Evolutionary conservation across 1,139 yeast species (phyloP).

Genomic region (Magnusiomyces magnusii): DNA sequence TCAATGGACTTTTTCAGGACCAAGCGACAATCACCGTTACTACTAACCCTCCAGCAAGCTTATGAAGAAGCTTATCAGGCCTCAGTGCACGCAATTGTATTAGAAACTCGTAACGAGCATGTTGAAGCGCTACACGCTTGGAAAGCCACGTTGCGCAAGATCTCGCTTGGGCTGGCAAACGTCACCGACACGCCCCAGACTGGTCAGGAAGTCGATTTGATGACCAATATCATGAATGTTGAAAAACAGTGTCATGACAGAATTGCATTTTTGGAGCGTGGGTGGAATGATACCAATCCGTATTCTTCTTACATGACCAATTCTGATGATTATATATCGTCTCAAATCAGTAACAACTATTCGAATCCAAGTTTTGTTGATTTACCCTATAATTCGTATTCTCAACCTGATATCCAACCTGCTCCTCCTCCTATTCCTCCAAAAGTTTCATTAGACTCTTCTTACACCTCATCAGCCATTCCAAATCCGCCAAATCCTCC

Average conservation of each 20-base stretch:
- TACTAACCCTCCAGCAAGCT: conserved; percentile 25
- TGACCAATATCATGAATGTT: conserved; percentile 32
- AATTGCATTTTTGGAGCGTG: conserved; percentile 24
- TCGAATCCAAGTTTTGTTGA: too few relatives aligned
- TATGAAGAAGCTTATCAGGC: conserved; percentile 36
- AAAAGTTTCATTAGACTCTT: conserved; percentile 9
- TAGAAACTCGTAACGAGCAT: conserved; percentile 31
- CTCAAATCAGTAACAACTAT: not conserved
- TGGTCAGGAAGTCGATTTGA: conserved; percentile 29
- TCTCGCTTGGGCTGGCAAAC: conserved; percentile 26
- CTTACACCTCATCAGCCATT: too few relatives aligned
- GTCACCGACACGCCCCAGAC: conserved; percentile 27
- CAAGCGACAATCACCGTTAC: conserved; percentile 10
- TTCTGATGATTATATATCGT: not conserved
- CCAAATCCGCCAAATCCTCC: too few relatives aligned
- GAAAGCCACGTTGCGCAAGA: conserved; percentile 28
- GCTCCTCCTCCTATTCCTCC: conserved; percentile 13
- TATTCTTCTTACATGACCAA: conserved; percentile 10
- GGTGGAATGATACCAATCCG: conserved; percentile 15
- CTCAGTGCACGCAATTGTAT: conserved; percentile 32
- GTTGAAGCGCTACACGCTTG: conserved; percentile 30
- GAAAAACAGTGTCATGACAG: conserved; percentile 36
- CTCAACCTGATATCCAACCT: too few relatives aligned
- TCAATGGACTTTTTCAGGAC: conserved; percentile 13
- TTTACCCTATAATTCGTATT: too few relatives aligned